Evolutionary conservation across 2,329 filamentous ascomycete genomes (phyloP), one percentile per base, ranked within the genome.

Genomic region (Aspergillus sp.): DNA sequence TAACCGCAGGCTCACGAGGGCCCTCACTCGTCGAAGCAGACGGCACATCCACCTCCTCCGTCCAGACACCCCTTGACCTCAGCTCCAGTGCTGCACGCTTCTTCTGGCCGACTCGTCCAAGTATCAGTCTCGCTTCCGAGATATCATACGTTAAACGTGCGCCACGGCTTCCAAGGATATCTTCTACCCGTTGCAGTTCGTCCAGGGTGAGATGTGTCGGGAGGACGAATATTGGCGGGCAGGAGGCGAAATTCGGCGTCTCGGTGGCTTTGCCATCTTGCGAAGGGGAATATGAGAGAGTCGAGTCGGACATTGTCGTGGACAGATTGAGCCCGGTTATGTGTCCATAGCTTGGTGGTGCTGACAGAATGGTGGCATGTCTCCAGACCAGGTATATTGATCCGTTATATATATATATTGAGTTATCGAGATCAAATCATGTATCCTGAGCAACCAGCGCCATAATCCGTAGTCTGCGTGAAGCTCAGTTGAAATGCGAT

Each of bases 71-170:
- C 41, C 80, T 76, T 5, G 79, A 76, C 45, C 87, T 77, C 50
- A 97, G 71, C 66, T 97, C 91, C 56, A 94, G 82, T 41, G 79
- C 74, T 1, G 88, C 88, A 12, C 91, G 78, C 57, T 81, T 77
- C 53, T 79, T 82, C 46, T 80, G 83, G 0, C 75, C 74, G 32
- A 94, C 76, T 54, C 82, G 87, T 2, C 86, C 88, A 29, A 97
- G 63, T 2, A 95, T 73, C 3, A 96, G 65, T 4, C 78, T 74
- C 1, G 88, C 88, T 64, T 91, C 85, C 9, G 74, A 72, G 44
- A 85, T 72, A 62, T 91, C 79, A 48, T 84, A 83, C 0, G 87
- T 90, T 45, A 93, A 62, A 0, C 74, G 76, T 4, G 78, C 80
- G 44, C 70, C 69, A 45, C 68, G 64, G 5, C 65, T 60, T 3